Evolutionary conservation across 495 filamentous ascomycete species (phyloP).

Genomic region (Daldinia bambusicola): DNA sequence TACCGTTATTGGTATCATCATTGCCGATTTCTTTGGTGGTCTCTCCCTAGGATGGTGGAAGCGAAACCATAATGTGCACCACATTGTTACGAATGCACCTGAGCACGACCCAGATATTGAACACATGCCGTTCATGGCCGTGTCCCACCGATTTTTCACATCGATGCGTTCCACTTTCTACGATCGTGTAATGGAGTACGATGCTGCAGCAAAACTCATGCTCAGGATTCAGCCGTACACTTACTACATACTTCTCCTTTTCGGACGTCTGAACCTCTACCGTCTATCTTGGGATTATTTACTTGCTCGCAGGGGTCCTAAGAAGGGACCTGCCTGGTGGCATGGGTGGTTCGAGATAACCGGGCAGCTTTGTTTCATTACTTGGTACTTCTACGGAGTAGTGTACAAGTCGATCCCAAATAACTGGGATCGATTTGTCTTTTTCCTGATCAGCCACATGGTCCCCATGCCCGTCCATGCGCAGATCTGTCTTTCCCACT

Average conservation of each 20-base stretch:
- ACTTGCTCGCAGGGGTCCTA: conserved; percentile 77
- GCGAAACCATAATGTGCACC: conserved; percentile 95
- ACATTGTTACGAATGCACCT: conserved; percentile 95
- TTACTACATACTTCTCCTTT: conserved; percentile 85
- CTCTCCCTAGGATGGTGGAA: conserved; percentile 99
- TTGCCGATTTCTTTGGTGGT: conserved; percentile 90
- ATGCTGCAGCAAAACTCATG: conserved; percentile 75
- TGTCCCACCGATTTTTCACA: conserved; percentile 85
- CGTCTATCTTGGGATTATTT: conserved; percentile 84
- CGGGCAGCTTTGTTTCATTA: conserved; percentile 91
- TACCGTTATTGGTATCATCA: conserved; percentile 85
- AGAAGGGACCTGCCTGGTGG: conserved; percentile 87
- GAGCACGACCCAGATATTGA: conserved; percentile 99
- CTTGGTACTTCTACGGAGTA: conserved; percentile 89
- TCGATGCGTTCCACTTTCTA: conserved; percentile 88
- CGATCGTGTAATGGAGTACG: conserved; percentile 85
- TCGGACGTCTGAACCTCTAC: conserved; percentile 95
- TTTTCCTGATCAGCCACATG: conserved; percentile 86
- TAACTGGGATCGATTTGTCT: conserved; percentile 74
- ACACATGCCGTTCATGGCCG: conserved; percentile 94
- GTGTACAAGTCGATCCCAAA: conserved; percentile 80
- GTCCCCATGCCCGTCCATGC: conserved; percentile 89
- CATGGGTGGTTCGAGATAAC: conserved; percentile 85
- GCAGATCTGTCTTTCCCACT: conserved; percentile 96
- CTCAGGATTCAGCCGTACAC: conserved; percentile 82